Percentiles rank a stretch among this genome's conserved stretches.
Conservation (phyloP, 2,329 filamentous ascomycete species). For the Pseudohalonectria lignicola region DNA sequence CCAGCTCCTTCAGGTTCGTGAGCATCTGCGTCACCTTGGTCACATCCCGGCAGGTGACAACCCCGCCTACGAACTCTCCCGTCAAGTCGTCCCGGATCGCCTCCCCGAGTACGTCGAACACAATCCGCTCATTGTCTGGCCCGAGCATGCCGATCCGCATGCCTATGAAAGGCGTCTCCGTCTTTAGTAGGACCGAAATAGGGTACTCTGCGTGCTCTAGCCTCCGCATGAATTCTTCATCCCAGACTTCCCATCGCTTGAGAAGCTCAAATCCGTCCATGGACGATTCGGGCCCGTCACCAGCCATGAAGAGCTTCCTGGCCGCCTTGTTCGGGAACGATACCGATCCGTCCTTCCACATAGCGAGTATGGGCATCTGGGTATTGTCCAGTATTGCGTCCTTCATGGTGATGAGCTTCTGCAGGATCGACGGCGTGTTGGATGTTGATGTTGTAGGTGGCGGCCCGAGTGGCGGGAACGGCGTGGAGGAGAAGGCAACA, state of each 20-base stretch:
- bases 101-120: slow-evolving; percentile 59
- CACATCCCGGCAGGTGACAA: slow-evolving; percentile 62
- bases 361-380: slow-evolving; percentile 61
- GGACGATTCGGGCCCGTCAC: slow-evolving; percentile 25
- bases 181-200: slow-evolving; percentile 51
- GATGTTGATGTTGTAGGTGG: slow-evolving; percentile 37
- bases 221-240: slow-evolving; percentile 51
- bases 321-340: slow-evolving; percentile 63
- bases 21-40: slow-evolving; percentile 61
- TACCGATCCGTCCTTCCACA: slow-evolving; percentile 72
- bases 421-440: slow-evolving; percentile 52
- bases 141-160: slow-evolving; percentile 54
- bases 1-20: slow-evolving; percentile 55
- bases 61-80: slow-evolving; percentile 62
- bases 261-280: slow-evolving; percentile 46
- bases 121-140: slow-evolving; percentile 34
- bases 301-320: slow-evolving; percentile 34
- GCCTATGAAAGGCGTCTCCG: slow-evolving; percentile 46
- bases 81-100: slow-evolving; percentile 54
- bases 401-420: slow-evolving; percentile 66
- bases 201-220: slow-evolving; percentile 53
- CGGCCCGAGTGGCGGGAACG: slow-evolving; percentile 58
- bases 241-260: slow-evolving; percentile 48
- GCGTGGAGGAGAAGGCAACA: slow-evolving; percentile 40
- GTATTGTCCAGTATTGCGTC: slow-evolving; percentile 68